These are phyloP conservation scores for Sphaceloma murrayae DNA, from an alignment of 2,329 filamentous ascomycete species.

Conservation along the genomic window DNA sequence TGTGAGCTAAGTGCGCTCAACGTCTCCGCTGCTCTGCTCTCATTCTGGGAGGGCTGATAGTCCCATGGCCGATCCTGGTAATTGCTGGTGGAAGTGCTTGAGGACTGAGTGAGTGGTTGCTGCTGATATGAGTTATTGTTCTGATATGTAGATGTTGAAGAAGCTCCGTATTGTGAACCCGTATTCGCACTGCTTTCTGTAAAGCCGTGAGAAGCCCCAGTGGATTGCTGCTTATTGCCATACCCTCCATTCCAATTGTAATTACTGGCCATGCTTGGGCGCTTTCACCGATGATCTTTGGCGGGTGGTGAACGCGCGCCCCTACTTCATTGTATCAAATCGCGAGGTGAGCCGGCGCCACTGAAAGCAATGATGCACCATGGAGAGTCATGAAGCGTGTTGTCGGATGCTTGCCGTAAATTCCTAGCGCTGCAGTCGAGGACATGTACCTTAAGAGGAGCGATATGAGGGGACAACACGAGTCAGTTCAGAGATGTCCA, in stretches of 20 bases:
- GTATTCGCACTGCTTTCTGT: constrained; percentile 8
- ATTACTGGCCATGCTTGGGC: constrained; percentile 9
- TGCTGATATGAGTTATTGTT: constrained; percentile 16
- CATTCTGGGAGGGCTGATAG: constrained; percentile 12
- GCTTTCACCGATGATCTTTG: no score
- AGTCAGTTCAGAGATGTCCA: not conserved
- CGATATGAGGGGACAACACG: no score
- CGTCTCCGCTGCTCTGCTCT: constrained; percentile 19
- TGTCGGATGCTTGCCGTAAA: no score
- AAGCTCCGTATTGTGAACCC: constrained; percentile 5
- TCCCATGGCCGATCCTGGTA: constrained; percentile 9
- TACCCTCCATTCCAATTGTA: constrained; percentile 1
- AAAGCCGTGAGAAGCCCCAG: not conserved
- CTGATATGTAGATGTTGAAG: constrained; percentile 7
- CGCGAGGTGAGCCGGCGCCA: no score
- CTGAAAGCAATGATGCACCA: no score
- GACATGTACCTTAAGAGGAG: no score
- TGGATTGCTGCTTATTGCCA: constrained; percentile 6
- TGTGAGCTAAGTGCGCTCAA: constrained; percentile 18
- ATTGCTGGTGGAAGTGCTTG: constrained; percentile 5
- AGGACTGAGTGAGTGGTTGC: constrained; percentile 2
- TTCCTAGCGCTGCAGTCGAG: no score
- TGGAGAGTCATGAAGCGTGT: no score
- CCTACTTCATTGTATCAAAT: no score
- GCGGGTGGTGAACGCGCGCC: no score